Evolutionary conservation across 2,329 filamentous ascomycete genomes (phyloP).

Genomic region (Colletotrichum kahawae): DNA sequence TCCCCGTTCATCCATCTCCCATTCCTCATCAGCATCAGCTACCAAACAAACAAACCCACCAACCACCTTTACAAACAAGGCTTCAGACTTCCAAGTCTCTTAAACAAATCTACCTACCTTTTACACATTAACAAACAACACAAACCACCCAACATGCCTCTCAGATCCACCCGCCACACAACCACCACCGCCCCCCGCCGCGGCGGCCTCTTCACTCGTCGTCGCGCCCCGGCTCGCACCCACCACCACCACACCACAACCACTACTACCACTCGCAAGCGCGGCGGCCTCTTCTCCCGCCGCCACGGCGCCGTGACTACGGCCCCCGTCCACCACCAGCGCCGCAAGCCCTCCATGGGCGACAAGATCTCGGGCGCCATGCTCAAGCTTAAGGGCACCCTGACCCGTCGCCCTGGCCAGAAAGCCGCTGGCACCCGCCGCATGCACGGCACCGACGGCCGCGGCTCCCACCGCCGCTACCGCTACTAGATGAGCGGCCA

Average conservation of each 20-base stretch:
- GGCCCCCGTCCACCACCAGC: conserved; percentile 62
- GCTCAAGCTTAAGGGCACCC: conserved; percentile 72
- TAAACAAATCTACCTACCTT: neutral
- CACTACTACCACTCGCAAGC: conserved; percentile 47
- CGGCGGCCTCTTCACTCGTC: conserved; percentile 27
- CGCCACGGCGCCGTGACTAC: conserved; percentile 29
- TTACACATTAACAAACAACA: neutral
- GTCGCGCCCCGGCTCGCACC: conserved; percentile 26
- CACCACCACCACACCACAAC: conserved; percentile 24
- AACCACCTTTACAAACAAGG: neutral
- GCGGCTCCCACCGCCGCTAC: conserved; percentile 51
- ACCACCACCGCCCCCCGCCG: conserved; percentile 20
- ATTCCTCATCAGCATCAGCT: conserved; percentile 4
- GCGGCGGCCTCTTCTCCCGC: conserved; percentile 43
- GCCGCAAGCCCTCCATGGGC: conserved; percentile 70
- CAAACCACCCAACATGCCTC: conserved; percentile 35
- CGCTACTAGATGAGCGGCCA: conserved; percentile 21
- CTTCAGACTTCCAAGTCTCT: conserved; percentile 8
- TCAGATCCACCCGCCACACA: conserved; percentile 26
- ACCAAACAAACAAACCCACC: neutral
- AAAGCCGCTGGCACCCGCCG: conserved; percentile 75
- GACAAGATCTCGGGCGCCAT: conserved; percentile 82
- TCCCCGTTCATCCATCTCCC: neutral
- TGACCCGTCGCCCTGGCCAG: conserved; percentile 69
- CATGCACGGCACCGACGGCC: conserved; percentile 77